Base-by-base conservation (phyloP, 106 monocot species). In the Dioscorea dumetorum region DNA sequence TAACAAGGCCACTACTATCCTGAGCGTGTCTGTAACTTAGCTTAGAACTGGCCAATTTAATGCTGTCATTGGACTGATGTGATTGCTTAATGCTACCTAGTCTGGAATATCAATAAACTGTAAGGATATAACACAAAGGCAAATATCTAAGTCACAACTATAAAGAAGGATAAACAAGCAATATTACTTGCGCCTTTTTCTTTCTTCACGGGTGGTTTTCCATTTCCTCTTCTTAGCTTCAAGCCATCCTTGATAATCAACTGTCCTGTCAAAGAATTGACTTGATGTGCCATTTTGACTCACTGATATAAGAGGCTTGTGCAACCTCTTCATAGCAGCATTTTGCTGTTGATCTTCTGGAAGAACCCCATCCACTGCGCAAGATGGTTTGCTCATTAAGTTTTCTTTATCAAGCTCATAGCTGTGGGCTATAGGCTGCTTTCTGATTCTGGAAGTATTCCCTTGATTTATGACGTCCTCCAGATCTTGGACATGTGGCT, bases 161-260 rank as follows among this genome's bases (percentile, higher is more conserved):
- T 19, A 18, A 14, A 8, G 15, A 54, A 54, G 54, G 0, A 2
- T 54, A 54, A 54, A 54, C 15, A 54, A 18, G 9, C 28, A 24
- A 68, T 4, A 18, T 24, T 83, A 91, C 95, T 85, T 88, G 12
- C 77, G 79, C 58, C 68, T 83, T 63, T 97, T 97, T 73, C 79
- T 86, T 68, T 84, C 64, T 20, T 89, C 84, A 69, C 81, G 91
- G 57, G 52, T 66, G 17, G 80, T 50, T 77, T 81, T 97, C 95
- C 95, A 97, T 76, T 92, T 97, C 65, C 95, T 97, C 61, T 97
- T 97, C 67, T 84, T 97, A 1, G 41, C 66, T 69, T 89, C 83
- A 77, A 97, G 95, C 95, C 95, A 97, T 64, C 82, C 86, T 80
- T 86, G 85, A 87, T 92, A 97, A 81, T 97, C 86, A 73, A 79